Evolutionary conservation across 2,329 filamentous ascomycete species (phyloP), one percentile per base, ranked within the genome.

Genomic region (Sodiomyces alkalinus): DNA sequence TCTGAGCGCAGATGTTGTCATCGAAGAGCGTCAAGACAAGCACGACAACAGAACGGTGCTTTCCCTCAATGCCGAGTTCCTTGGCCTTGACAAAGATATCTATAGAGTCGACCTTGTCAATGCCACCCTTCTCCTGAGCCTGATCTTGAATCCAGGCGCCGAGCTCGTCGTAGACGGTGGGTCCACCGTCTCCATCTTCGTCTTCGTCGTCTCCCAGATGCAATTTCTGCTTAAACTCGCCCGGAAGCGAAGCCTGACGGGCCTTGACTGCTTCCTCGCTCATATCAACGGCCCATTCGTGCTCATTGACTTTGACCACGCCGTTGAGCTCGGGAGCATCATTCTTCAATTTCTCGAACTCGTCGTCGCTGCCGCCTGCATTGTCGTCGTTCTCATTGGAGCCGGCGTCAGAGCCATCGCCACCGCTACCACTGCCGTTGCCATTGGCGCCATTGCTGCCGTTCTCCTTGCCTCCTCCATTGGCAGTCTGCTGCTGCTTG

Each of bases 31-130:
- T 87, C 64, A 93, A 85, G 27, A 86, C 82, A 24, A 98, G 74
- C 33, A 98, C 86, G 32, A 86, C 70, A 31, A 93, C 68, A 27
- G 86, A 93, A 58, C 80, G 85, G 65, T 94, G 81, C 73, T 96
- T 98, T 58, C 58, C 56, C 60, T 94, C 87, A 39, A 98, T 90
- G 43, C 86, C 86, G 32, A 96, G 66, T 45, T 96, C 90, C 62
- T 92, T 90, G 39, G 87, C 87, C 68, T 98, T 96, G 58, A 92
- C 62, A 57, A 92, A 96, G 51, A 98, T 82, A 21, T 86, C 78
- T 40, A 96, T 68, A 46, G 92, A 86, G 48, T 83, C 76, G 39
- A 98, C 69, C 34, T 85, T 75, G 57, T 74, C 66, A 43, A 93
- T 65, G 43, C 74, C 65, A 36, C 79, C 80, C 56, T 79, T 75